Evolutionary conservation across 2,329 filamentous ascomycete genomes (phyloP), one percentile per base, ranked within the genome.

Genomic region (Aspergillus ustus): DNA sequence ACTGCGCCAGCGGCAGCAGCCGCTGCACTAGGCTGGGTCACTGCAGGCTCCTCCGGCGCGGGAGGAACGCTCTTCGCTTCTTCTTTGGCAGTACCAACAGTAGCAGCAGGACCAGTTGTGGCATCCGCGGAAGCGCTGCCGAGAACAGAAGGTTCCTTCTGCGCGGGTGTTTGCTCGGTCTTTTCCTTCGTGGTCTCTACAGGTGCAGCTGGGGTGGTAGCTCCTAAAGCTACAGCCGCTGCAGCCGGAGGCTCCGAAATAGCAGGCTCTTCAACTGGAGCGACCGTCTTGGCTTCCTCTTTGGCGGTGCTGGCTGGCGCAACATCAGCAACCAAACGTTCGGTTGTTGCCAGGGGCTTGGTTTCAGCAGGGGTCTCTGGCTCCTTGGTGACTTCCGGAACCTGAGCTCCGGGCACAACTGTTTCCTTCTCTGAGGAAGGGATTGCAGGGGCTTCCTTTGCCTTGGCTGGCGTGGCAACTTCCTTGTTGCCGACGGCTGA

Each of bases 271-370:
- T 62, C 58, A 20, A 49, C 49, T 13, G 43, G 28, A 25, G 43
- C 52, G 13, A 64, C 43, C 5, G 64, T 59, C 15, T 59, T 56
- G 52, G 68, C 68, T 50, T 72, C 65, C 25, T 62, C 51, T 63
- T 67, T 68, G 60, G 65, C 64, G 50, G 66, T 62, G 37, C 62
- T 65, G 48, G 67, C 55, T 15, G 69, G 66, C 19, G 68, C 67
- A 34, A 61, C 57, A 4, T 64, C 69, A 8, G 64, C 68, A n/a
- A 67, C 68, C 37, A 67, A 61, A 5, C 65, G 65, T 19, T 50
- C 52, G 15, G 63, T 60, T 34, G 57, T 51, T 22, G 62, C 20
- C 40, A 55, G n/a, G 8, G 59, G 57, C 59, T 66, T 68, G 51
- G 28, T 63, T 49, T 46, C 58, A 22, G 55, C 19, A 17, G 61